These are phyloP conservation scores for Tubosaeta brunneosetosa DNA, from an alignment of 768 basidiomycete genomes.

Conservation along the genomic window DNA sequence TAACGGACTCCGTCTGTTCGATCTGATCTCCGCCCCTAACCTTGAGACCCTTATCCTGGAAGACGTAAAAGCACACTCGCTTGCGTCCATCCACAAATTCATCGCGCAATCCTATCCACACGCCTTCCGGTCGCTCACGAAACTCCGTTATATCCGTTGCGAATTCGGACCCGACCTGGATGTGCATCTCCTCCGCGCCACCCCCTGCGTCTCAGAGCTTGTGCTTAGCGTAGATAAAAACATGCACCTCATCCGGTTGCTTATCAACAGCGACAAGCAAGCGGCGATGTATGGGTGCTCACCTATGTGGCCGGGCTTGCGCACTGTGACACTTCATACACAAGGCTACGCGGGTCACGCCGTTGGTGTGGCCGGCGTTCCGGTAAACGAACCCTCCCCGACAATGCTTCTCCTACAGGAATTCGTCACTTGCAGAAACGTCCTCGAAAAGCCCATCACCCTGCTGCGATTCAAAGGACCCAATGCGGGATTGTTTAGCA, in stretches of 20 bases:
- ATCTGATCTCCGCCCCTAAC: conserved; percentile 30
- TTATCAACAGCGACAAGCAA: conserved; percentile 33
- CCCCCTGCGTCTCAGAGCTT: conserved; percentile 30
- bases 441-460: conserved; percentile 18
- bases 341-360: conserved; percentile 23
- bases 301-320: conserved; percentile 28
- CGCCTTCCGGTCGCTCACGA: conserved; percentile 26
- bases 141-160: conserved; percentile 27
- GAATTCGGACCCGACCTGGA: conserved; percentile 31
- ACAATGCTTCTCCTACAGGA: conserved; percentile 30
- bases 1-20: conserved; percentile 29
- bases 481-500: conserved; percentile 25
- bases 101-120: conserved; percentile 25
- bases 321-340: conserved; percentile 26
- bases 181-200: conserved; percentile 27
- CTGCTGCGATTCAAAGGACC: conserved; percentile 28
- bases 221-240: conserved; percentile 29
- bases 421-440: conserved; percentile 18
- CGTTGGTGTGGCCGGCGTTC: conserved; percentile 16
- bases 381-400: conserved; percentile 28
- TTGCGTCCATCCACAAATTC: conserved; percentile 26
- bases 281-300: conserved; percentile 24
- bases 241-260: conserved; percentile 28
- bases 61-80: conserved; percentile 25
- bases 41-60: conserved; percentile 30